Percentiles rank a stretch among this genome's conserved stretches.
These are phyloP conservation scores for Patellifolia procumbens DNA, from an alignment of 179 eudicot species.

Conservation along the genomic window DNA sequence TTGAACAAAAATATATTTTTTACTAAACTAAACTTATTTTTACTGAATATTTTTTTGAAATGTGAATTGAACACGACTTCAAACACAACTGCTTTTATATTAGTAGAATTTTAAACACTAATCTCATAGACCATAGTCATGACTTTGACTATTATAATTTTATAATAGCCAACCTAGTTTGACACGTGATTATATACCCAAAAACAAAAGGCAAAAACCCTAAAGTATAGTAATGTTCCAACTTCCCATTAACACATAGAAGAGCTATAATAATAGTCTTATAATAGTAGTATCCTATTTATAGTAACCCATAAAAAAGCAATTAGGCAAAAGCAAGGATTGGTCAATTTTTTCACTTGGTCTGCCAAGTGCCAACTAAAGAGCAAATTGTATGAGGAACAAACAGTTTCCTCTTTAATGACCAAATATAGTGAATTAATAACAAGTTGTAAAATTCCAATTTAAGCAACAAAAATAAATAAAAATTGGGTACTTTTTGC, in stretches of 20 bases:
- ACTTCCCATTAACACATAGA: background rate
- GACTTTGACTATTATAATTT: too few relatives aligned
- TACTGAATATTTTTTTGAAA: too few relatives aligned
- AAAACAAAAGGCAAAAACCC: too few relatives aligned
- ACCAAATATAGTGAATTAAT: constrained; percentile 28
- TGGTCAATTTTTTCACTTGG: constrained; percentile 23
- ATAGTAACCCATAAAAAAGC: constrained; percentile 21
- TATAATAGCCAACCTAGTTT: too few relatives aligned
- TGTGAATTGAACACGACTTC: too few relatives aligned
- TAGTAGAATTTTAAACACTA: too few relatives aligned
- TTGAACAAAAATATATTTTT: too few relatives aligned
- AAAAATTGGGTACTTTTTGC: constrained; percentile 14
- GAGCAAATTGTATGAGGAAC: constrained; percentile 8
- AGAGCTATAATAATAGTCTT: background rate
- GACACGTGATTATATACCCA: too few relatives aligned
- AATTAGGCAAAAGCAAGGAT: constrained; percentile 14
- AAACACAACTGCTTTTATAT: too few relatives aligned
- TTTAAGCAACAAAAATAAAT: constrained; percentile 1
- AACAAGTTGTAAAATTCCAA: constrained; percentile 15
- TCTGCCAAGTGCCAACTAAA: constrained; percentile 38
- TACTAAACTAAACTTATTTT: too few relatives aligned
- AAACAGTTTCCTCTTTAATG: constrained; percentile 10
- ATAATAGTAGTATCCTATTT: constrained; percentile 1
- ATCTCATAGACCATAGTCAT: too few relatives aligned
- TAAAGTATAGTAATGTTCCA: background rate